phyloP scores from a whole-genome alignment of 495 filamentous ascomycete species.

The Glonium stellatum region DNA sequence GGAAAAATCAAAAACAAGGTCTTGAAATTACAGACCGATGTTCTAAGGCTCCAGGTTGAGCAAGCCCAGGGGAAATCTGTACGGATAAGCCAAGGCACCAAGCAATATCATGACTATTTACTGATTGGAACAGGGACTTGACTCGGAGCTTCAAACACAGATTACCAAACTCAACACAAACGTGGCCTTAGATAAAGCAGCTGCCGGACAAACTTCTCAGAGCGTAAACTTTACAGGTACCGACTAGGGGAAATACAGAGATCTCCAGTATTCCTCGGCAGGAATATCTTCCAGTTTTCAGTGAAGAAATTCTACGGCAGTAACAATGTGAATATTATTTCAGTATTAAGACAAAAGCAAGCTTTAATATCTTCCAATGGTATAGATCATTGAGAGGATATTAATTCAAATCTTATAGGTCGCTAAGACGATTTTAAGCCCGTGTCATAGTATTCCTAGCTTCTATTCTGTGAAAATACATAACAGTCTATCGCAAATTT shows the following conservation, averaged over 20 bases:
- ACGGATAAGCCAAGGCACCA: neutral
- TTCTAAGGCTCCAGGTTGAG: constrained; percentile 33
- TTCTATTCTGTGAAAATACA: too few species aligned
- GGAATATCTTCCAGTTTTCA: too few species aligned
- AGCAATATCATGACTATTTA: neutral
- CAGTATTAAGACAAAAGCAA: too few species aligned
- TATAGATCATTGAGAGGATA: too few species aligned
- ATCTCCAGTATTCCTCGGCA: neutral
- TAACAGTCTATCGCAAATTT: too few species aligned
- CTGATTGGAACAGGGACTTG: constrained; percentile 21
- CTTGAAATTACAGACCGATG: constrained; percentile 43
- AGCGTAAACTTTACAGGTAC: constrained; percentile 36
- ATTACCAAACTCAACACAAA: constrained; percentile 43
- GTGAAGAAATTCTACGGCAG: too few species aligned
- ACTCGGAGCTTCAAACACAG: constrained; percentile 35
- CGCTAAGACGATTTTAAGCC: too few species aligned
- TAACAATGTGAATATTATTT: too few species aligned
- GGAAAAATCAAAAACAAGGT: constrained; percentile 54
- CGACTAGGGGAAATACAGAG: neutral
- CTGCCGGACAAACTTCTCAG: constrained; percentile 34
- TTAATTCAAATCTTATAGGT: too few species aligned
- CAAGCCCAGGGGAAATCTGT: constrained; percentile 32
- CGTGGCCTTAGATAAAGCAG: constrained; percentile 36
- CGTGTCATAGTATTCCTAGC: too few species aligned
- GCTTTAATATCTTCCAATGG: too few species aligned